Evolutionary conservation across 1,284 basidiomycete genomes (phyloP), one percentile per base, ranked within the genome.

Genomic region (Pterulicium gracile): DNA sequence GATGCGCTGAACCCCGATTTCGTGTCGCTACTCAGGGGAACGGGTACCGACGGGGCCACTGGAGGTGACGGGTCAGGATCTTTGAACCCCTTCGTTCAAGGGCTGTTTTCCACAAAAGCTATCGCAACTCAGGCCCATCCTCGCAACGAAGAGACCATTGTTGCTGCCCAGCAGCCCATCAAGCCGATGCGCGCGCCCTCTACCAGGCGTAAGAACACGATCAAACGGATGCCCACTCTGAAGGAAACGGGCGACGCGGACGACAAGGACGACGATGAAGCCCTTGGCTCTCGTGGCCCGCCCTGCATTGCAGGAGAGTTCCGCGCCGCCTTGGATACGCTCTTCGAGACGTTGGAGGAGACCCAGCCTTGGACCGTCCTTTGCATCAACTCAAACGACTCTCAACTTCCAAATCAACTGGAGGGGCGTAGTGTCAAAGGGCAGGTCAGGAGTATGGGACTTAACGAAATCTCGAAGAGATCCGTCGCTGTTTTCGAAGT

Each of bases 131-230:
- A 93, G 58, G 81, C 83, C 0, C 93, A 97, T 59, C 92, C 94
- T 0, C 74, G 85, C 49, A 87, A 92, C 56, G 89, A 97, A 55
- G 89, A 94, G 45, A 96, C 93, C 0, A 93, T 97, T 51, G 90
- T 98, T 21, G 79, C 89, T 1, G 92, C 91, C 1, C 91, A 94
- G 59, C 92, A 97, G 61, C 81, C 84, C 4, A 81, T 95, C 51
- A 91, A 90, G 60, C 94, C 92, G 0, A 90, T 95, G 81, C 80
- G 93, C 12, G 81, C 88, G 0, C 95, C 92, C 0, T 96, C 91
- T 0, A 93, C 82, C 0, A 72, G 88, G 22, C 74, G 89, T 44
- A 92, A 90, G 62, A 76, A 74, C 41, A 81, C 81, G 0, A 61
- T 85, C 49, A 78, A 75, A 56, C 70, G 79, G 18, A 75, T 79